Percentiles rank a stretch among this genome's conserved stretches.
Evolutionary conservation across 2,329 filamentous ascomycete species (phyloP).

Genomic region (Dactylellina cionopaga): DNA sequence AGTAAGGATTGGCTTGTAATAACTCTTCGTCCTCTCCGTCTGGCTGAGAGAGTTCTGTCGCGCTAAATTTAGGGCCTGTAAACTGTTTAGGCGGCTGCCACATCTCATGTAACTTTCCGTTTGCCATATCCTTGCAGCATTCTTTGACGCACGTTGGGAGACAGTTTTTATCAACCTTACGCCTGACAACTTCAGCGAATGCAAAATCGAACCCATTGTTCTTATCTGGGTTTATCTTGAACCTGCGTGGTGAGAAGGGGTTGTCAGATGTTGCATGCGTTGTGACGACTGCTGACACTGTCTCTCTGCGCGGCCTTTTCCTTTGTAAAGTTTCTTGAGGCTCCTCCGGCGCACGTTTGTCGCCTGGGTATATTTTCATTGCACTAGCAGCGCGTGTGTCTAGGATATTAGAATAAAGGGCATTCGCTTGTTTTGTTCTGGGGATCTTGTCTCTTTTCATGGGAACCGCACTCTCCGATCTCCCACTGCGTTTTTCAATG

Average conservation of each 20-base stretch:
- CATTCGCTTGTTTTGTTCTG: neutral
- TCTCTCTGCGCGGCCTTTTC: conserved; percentile 18
- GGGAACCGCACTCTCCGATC: neutral
- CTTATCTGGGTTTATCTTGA: conserved; percentile 79
- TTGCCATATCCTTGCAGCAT: conserved; percentile 66
- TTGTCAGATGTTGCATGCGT: neutral
- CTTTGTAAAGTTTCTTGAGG: neutral
- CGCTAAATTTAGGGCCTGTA: conserved; percentile 38
- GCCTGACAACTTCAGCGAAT: conserved; percentile 78
- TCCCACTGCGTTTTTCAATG: neutral
- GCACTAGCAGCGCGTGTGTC: neutral
- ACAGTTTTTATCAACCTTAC: conserved; percentile 73
- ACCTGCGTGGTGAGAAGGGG: conserved; percentile 65
- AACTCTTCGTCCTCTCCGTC: conserved; percentile 64
- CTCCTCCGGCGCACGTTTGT: conserved; percentile 5
- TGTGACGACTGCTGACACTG: neutral
- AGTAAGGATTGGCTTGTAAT: conserved; percentile 65
- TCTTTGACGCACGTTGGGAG: conserved; percentile 78
- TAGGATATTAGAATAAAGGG: neutral
- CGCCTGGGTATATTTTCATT: neutral
- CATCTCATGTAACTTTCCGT: conserved; percentile 50
- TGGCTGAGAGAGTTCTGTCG: conserved; percentile 20
- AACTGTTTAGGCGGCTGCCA: conserved; percentile 48
- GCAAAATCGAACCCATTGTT: conserved; percentile 79
- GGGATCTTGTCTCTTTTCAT: neutral